Percentiles rank a stretch among this genome's conserved stretches.
Evolutionary conservation across 73 alveolate genomes (phyloP).

Genomic region (Durusdinium trenchii): DNA sequence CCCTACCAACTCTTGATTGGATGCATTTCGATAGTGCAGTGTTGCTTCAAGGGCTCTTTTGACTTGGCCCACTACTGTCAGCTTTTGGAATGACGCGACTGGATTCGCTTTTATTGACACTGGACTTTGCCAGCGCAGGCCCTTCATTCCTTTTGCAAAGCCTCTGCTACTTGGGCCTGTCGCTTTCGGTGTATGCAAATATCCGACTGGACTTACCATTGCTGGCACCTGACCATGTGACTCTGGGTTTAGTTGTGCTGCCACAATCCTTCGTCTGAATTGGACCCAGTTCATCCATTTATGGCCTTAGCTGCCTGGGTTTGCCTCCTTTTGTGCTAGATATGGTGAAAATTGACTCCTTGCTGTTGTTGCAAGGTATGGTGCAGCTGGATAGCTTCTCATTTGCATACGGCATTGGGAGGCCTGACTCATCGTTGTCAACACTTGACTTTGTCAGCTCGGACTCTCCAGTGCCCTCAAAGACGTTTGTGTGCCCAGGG

Average conservation of each 20-base stretch:
- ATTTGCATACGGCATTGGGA: slow-evolving; percentile 20
- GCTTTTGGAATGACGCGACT: slow-evolving; percentile 28
- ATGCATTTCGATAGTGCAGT: slow-evolving; percentile 30
- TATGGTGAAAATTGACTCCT: background rate
- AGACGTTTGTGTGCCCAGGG: slow-evolving; percentile 36
- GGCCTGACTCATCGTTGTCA: background rate
- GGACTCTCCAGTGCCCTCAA: background rate
- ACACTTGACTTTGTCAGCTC: slow-evolving; percentile 47
- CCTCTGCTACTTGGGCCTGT: background rate
- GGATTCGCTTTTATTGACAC: background rate
- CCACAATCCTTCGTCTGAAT: slow-evolving; percentile 30
- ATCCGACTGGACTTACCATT: background rate
- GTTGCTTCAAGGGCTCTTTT: slow-evolving; percentile 38
- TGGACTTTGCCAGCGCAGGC: slow-evolving; percentile 54
- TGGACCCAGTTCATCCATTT: background rate
- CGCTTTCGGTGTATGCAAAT: slow-evolving; percentile 25
- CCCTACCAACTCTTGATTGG: slow-evolving; percentile 47
- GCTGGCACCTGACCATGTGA: slow-evolving; percentile 52
- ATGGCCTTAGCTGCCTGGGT: slow-evolving; percentile 38
- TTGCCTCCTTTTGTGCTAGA: background rate
- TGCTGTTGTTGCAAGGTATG: background rate
- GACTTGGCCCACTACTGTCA: background rate
- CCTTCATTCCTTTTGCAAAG: background rate
- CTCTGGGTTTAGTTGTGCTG: slow-evolving; percentile 46
- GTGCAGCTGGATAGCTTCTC: background rate